Percentiles rank a stretch among this genome's conserved stretches.
These are phyloP conservation scores for Rhizophora apiculata DNA, from an alignment of 345 rosid species.

Conservation along the genomic window DNA sequence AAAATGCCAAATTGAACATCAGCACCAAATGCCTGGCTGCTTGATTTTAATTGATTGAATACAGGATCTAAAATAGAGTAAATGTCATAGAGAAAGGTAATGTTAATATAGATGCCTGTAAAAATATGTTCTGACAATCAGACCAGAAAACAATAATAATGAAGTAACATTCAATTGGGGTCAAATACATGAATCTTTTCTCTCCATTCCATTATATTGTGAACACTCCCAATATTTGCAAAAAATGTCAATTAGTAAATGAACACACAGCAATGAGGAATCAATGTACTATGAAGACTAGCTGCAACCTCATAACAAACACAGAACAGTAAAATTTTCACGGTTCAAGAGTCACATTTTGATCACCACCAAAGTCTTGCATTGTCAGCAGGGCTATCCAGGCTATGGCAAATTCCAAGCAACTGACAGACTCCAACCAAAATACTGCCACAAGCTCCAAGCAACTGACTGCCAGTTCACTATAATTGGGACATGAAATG, in stretches of 20 bases:
- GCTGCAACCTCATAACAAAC: background rate
- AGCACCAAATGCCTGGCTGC: constrained; percentile 36
- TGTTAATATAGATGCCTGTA: background rate
- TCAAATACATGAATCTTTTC: too few species aligned
- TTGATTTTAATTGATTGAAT: constrained; percentile 53
- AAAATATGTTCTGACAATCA: too few species aligned
- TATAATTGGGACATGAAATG: background rate
- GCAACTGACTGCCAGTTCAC: background rate
- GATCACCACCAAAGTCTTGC: background rate
- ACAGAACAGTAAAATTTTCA: background rate
- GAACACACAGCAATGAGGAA: too few species aligned
- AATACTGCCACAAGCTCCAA: background rate
- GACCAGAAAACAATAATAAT: too few species aligned
- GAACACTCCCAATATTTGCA: too few species aligned
- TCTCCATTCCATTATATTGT: too few species aligned
- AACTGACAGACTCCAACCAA: background rate
- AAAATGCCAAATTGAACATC: constrained; percentile 43
- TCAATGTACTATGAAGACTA: too few species aligned
- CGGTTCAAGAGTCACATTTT: background rate
- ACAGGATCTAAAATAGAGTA: constrained; percentile 40
- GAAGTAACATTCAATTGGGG: too few species aligned
- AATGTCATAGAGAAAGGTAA: background rate
- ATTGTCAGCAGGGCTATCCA: background rate
- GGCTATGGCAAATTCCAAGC: background rate
- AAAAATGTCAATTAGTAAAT: too few species aligned